These are phyloP conservation scores for Fusarium sp. DNA, from an alignment of 2,329 filamentous ascomycete species.

Conservation along the genomic window DNA sequence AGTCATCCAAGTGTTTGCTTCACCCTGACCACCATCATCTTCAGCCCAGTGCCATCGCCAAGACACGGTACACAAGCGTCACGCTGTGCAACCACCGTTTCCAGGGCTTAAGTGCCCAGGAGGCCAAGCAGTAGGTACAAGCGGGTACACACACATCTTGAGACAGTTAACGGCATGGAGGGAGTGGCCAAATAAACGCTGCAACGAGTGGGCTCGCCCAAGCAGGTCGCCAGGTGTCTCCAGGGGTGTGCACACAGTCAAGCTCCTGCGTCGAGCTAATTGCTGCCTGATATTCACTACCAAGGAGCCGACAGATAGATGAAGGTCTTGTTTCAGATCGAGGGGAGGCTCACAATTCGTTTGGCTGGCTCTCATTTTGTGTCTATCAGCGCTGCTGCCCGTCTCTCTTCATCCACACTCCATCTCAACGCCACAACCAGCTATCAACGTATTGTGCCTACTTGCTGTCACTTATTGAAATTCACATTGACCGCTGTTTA, in stretches of 20 bases:
- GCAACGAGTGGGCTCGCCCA: neutral
- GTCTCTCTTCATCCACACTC: neutral
- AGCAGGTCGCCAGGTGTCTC: neutral
- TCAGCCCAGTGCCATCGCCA: neutral
- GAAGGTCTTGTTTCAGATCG: neutral
- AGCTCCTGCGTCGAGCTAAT: neutral
- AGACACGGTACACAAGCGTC: neutral
- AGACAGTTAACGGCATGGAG: neutral
- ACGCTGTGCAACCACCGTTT: neutral
- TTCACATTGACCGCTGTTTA: neutral
- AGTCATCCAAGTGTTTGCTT: neutral
- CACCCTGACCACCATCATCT: neutral
- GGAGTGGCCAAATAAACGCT: neutral
- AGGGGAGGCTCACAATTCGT: neutral
- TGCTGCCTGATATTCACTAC: neutral
- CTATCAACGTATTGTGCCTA: neutral
- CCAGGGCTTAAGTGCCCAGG: neutral
- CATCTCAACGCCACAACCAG: neutral
- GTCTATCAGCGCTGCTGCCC: neutral
- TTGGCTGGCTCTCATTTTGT: neutral
- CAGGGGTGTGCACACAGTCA: neutral
- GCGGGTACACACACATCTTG: neutral
- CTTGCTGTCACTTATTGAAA: neutral
- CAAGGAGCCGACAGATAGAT: neutral
- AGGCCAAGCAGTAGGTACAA: neutral